Evolutionary conservation across 148 eudicot genomes (phyloP), one percentile per base, ranked within the genome.

Genomic region (Spergularia marina): DNA sequence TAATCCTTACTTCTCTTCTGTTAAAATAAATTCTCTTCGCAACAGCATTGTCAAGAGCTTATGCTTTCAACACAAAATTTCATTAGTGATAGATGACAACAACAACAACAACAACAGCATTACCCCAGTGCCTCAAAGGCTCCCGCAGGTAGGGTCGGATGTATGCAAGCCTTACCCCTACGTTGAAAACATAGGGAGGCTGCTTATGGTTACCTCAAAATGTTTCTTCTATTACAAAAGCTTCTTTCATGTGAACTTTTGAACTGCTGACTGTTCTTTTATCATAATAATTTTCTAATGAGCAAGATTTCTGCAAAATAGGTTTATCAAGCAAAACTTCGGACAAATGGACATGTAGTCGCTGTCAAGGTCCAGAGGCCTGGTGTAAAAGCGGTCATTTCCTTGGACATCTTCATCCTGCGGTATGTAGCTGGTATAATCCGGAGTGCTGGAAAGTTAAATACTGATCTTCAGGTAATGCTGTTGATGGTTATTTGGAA

Each of bases 321-420:
- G 98, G 98, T 91, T 61, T 94, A 94, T 82, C 85, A 89, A 82
- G 98, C 97, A 65, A 90, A 86, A 82, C 88, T 91, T 61, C 87
- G 87, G 44, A 53, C 82, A 60, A 85, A 73, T 73, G 92, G 98
- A 71, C 79, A 87, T 76, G 20, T 94, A 47, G 96, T 94, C 78
- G 98, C 98, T 65, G 87, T 94, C 72, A 94, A 94, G 83, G 98
- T 94, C 72, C 98, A 94, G 78, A 86, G 98, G 60, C 98, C 98
- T 63, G 98, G 98, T 78, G 96, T 94, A 75, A 91, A 87, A 84
- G 97, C 97, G 64, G 97, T 96, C 77, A 91, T 94, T 77, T 83
- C 98, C 21, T 79, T 94, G 83, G 98, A 94, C 85, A 90, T 90
- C 82, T 84, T 89, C 77, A 87, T 94, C 76, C 83, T 94, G 84